These are phyloP conservation scores for Nemania diffusa DNA, from an alignment of 2,329 filamentous ascomycete species.

Conservation along the genomic window DNA sequence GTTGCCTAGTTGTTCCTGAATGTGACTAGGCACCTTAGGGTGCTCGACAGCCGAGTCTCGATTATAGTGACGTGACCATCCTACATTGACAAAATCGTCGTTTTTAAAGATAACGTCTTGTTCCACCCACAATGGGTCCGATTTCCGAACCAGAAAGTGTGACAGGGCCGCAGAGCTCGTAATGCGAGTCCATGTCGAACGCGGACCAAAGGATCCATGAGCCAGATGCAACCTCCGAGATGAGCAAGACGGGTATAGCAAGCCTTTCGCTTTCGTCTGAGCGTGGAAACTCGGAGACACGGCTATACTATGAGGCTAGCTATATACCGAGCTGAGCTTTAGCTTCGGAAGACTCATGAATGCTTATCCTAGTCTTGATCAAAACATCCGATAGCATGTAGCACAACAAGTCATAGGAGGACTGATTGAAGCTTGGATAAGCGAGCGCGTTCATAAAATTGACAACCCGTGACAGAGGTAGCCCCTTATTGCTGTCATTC, in stretches of 20 bases:
- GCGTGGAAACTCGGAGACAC: conserved; percentile 1
- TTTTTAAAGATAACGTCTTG: too few relatives aligned
- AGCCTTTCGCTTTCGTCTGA: background rate
- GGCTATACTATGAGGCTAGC: conserved; percentile 18
- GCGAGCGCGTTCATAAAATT: background rate
- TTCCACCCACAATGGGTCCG: too few relatives aligned
- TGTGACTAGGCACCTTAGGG: too few relatives aligned
- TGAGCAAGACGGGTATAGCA: background rate
- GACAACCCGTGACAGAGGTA: background rate
- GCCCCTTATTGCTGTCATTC: background rate
- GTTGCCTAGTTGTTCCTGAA: too few relatives aligned
- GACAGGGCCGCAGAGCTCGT: background rate
- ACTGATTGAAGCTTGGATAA: conserved; percentile 19
- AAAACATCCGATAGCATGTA: conserved; percentile 2
- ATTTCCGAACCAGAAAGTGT: too few relatives aligned
- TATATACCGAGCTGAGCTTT: conserved; percentile 13
- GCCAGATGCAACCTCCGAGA: background rate
- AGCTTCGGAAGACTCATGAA: background rate
- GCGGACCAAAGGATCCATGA: background rate
- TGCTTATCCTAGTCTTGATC: conserved; percentile 13
- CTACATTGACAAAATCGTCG: too few relatives aligned
- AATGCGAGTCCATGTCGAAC: background rate
- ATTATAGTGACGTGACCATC: too few relatives aligned
- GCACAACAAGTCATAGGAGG: conserved; percentile 5
- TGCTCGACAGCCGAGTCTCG: too few relatives aligned